Evolutionary conservation across 208 protist genomes (phyloP), one percentile per base, ranked within the genome.

Genomic region (Acanthamoeba quina): DNA sequence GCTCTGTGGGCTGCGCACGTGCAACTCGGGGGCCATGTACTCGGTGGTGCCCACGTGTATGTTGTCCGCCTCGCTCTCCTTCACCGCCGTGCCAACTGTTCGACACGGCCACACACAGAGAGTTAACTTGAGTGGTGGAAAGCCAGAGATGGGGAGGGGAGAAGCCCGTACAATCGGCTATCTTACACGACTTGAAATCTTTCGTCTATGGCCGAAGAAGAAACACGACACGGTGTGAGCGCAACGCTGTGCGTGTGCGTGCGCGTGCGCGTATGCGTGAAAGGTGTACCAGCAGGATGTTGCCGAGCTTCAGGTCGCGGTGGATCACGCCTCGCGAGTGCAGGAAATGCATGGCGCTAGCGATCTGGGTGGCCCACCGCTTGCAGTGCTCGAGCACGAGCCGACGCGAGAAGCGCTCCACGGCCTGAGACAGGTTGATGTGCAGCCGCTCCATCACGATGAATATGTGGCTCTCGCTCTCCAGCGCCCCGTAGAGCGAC

Each of bases 381-480:
- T 76, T 76, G 68, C 68, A 76, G 31, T 47, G 37, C 19, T 34
- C 47, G 44, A 85, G 37, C 11, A 85, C 47, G 29, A 11, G 44
- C 24, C 2, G 7, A 24, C 29, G 76, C 17, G 76, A 37, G 26
- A 85, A n/a, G 17, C 76, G 76, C 29, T 85, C 76, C 21, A 85
- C 76, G 29, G 76, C 76, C 44, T 85, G 76, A 1, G n/a, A 44
- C 13, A 92, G 15, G 62, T 74, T 92, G 86, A 74, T 92, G 86
- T 92, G 86, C 10, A 92, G 37, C 68, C 86, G 86, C 66, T 92
- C 86, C 86, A 92, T 92, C 26, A 92, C 29, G 3, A 92, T 92
- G 34, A 44, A 92, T 11, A 92, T 68, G 66, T 92, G 56, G 60
- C 86, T 92, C 26, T 74, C 66, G 26, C 60, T 92, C 66, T 92